These are phyloP conservation scores for Rhodotorula sp. DNA, from an alignment of 1,284 basidiomycete species.

Conservation along the genomic window DNA sequence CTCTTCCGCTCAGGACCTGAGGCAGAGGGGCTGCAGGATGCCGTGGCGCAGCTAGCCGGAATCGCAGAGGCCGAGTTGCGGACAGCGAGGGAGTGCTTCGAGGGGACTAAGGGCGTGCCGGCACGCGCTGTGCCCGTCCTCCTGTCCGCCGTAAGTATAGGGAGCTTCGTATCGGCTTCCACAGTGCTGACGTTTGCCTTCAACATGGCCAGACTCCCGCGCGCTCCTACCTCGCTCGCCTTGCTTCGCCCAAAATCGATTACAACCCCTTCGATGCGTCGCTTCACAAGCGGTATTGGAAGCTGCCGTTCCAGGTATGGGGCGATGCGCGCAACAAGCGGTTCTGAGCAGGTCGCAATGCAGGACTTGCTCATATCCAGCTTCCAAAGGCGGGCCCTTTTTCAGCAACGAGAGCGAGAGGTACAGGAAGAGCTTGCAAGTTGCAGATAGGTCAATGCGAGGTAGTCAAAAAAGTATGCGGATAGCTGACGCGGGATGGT, in stretches of 20 bases:
- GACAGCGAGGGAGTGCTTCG: constrained; percentile 34
- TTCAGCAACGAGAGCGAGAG: too few species aligned
- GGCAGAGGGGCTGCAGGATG: constrained; percentile 29
- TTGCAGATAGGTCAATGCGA: too few species aligned
- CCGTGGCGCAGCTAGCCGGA: constrained; percentile 36
- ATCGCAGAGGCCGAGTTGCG: constrained; percentile 39
- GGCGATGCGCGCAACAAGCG: constrained; percentile 46
- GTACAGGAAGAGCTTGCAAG: too few species aligned
- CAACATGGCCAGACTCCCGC: constrained; percentile 54
- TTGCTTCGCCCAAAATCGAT: constrained; percentile 63
- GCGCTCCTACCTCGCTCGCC: constrained; percentile 65
- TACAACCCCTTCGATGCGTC: constrained; percentile 78
- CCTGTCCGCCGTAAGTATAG: constrained; percentile 23
- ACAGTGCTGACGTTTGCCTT: neutral
- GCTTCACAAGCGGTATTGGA: constrained; percentile 75
- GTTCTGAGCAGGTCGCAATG: constrained; percentile 8
- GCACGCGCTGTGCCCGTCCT: constrained; percentile 29
- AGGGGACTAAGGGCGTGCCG: constrained; percentile 35
- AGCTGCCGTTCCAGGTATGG: constrained; percentile 82
- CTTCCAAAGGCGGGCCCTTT: too few species aligned
- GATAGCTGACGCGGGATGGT: too few species aligned
- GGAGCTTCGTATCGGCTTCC: neutral
- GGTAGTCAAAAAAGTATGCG: too few species aligned
- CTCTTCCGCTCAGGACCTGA: constrained; percentile 33
- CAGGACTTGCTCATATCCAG: neutral